phyloP scores from a whole-genome alignment of 1,284 basidiomycete genomes.

The Ganoderma lucidum region DNA sequence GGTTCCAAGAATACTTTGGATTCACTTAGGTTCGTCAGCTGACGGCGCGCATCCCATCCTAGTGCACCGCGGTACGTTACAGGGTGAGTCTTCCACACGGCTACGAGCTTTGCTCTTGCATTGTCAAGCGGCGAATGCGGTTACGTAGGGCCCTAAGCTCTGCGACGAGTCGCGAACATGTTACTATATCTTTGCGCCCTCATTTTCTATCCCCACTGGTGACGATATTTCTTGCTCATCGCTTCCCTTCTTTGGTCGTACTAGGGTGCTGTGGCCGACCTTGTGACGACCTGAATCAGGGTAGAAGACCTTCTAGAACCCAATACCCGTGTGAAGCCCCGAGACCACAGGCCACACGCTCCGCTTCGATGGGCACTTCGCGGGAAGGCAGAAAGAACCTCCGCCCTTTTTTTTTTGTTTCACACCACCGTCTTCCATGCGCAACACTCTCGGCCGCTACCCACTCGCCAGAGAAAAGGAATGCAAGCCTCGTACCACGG shows the following conservation, averaged over 20 bases:
- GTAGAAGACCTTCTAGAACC: neutral
- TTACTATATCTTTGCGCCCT: neutral
- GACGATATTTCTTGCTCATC: neutral
- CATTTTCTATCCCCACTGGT: neutral
- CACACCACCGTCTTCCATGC: neutral
- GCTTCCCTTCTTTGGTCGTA: neutral
- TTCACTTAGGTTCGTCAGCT: neutral
- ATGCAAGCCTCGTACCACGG: neutral
- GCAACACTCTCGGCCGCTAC: neutral
- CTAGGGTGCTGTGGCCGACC: neutral
- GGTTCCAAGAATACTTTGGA: neutral
- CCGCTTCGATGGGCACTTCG: conserved; percentile 1
- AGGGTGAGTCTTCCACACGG: neutral
- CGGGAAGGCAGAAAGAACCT: neutral
- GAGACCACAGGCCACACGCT: neutral
- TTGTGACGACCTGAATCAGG: neutral
- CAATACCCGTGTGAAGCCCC: neutral
- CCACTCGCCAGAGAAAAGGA: too few relatives aligned
- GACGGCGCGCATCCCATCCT: neutral
- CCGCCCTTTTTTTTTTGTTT: neutral
- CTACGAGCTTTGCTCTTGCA: neutral
- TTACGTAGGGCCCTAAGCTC: neutral
- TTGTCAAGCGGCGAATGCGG: neutral
- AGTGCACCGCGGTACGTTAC: neutral
- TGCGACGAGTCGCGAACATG: neutral